Evolutionary conservation across 2,329 filamentous ascomycete genomes (phyloP).

Genomic region (Didymella sp.): DNA sequence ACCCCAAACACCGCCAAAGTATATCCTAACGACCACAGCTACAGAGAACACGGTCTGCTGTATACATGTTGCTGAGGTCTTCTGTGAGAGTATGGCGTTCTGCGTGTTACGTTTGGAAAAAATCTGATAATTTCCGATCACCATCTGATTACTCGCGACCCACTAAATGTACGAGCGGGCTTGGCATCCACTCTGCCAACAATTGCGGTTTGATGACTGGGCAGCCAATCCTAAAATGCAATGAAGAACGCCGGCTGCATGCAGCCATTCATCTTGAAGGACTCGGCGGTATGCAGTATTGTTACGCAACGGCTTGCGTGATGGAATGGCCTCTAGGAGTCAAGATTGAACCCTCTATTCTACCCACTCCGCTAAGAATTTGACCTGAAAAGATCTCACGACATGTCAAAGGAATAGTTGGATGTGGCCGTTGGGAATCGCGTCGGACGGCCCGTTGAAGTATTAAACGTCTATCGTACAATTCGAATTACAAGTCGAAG

Average conservation of each 20-base stretch:
- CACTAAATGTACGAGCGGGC: neutral
- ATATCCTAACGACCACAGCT: neutral
- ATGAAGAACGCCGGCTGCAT: neutral
- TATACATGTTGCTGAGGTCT: neutral
- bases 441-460: neutral
- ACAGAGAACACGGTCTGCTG: too few species aligned
- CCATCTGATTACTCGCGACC: slow-evolving; percentile 19
- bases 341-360: too few species aligned
- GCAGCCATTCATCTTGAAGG: neutral
- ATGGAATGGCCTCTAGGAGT: too few species aligned
- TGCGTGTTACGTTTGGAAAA: neutral
- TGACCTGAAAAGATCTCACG: too few species aligned
- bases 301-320: neutral
- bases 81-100: too few species aligned
- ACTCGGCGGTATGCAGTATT: neutral
- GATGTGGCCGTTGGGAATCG: neutral
- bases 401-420: too few species aligned
- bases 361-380: too few species aligned
- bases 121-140: slow-evolving; percentile 9
- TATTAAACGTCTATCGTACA: neutral
- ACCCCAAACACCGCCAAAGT: neutral
- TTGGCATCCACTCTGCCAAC: neutral
- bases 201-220: too few species aligned
- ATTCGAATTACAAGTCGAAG: neutral
- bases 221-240: neutral